Conservation (phyloP, 208 protist genomes). For the Leishmania braziliensis region DNA sequence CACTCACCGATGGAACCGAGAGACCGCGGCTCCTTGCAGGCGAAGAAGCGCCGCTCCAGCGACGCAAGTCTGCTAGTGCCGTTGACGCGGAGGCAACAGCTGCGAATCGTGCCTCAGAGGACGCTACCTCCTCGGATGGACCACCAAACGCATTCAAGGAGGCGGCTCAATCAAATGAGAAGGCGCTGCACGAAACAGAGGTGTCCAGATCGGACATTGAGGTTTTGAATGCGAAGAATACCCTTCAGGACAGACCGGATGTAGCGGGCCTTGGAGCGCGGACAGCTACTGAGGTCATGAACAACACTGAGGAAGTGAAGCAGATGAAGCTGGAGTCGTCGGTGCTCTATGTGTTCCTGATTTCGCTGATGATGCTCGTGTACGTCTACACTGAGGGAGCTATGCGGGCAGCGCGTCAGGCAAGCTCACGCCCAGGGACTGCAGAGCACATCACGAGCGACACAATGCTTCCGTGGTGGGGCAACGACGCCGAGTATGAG, state of each 20-base stretch:
- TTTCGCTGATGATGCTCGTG: slow-evolving; percentile 51
- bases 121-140: background rate
- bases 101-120: background rate
- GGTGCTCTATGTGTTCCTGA: slow-evolving; percentile 60
- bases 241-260: slow-evolving; percentile 66
- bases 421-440: slow-evolving; percentile 51
- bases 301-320: slow-evolving; percentile 78
- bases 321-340: slow-evolving; percentile 59
- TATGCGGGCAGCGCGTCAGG: slow-evolving; percentile 54
- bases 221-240: slow-evolving; percentile 79
- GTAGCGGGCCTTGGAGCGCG: slow-evolving; percentile 76
- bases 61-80: background rate
- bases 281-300: slow-evolving; percentile 85
- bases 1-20: slow-evolving; percentile 80
- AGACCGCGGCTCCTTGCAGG: slow-evolving; percentile 60
- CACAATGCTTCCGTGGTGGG: slow-evolving; percentile 91
- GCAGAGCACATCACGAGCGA: slow-evolving; percentile 74
- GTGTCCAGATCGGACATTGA: slow-evolving; percentile 72
- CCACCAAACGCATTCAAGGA: background rate
- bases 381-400: slow-evolving; percentile 70
- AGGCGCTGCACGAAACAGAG: slow-evolving; percentile 36
- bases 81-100: background rate
- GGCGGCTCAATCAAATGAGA: background rate
- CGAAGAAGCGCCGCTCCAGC: background rate
- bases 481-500: slow-evolving; percentile 88